Percentiles rank a stretch among this genome's conserved stretches.
phyloP scores from a whole-genome alignment of 805 yeast genomes.

The Ascoidea tarda region DNA sequence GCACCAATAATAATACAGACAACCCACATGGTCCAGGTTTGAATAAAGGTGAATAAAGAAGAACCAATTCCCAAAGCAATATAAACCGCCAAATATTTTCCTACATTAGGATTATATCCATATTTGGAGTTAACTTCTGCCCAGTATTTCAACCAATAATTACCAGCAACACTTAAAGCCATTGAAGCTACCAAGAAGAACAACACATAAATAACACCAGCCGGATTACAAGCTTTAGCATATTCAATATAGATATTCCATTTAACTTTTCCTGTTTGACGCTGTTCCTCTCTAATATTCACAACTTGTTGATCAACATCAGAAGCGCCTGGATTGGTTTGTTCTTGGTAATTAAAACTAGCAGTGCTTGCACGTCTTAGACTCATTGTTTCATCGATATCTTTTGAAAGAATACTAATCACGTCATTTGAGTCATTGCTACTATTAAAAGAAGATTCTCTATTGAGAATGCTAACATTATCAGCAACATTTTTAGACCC shows the following conservation, averaged over 20 bases:
- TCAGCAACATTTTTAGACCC: slow-evolving; percentile 4
- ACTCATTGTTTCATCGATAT: slow-evolving; percentile 21
- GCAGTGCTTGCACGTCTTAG: slow-evolving; percentile 56
- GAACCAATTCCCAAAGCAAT: slow-evolving; percentile 59
- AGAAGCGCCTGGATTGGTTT: slow-evolving; percentile 21
- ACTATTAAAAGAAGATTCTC: not conserved
- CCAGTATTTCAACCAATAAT: slow-evolving; percentile 96
- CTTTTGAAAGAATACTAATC: slow-evolving; percentile 6
- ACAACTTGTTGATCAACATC: slow-evolving; percentile 24
- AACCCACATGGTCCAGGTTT: slow-evolving; percentile 61
- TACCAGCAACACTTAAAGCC: slow-evolving; percentile 50
- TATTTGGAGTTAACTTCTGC: slow-evolving; percentile 68
- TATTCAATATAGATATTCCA: slow-evolving; percentile 75
- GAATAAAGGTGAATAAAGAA: slow-evolving; percentile 45
- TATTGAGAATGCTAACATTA: not conserved
- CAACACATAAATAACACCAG: slow-evolving; percentile 28
- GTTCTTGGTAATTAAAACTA: slow-evolving; percentile 19
- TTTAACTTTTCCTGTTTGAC: slow-evolving; percentile 88
- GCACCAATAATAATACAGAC: slow-evolving; percentile 80
- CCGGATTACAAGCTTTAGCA: slow-evolving; percentile 75
- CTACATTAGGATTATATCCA: slow-evolving; percentile 63
- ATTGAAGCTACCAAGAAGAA: slow-evolving; percentile 44
- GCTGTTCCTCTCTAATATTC: slow-evolving; percentile 44
- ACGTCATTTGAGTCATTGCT: slow-evolving; percentile 2
- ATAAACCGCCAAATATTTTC: slow-evolving; percentile 61